Evolutionary conservation across 2,329 filamentous ascomycete genomes (phyloP).

Genomic region (Xylariaceae sp.): DNA sequence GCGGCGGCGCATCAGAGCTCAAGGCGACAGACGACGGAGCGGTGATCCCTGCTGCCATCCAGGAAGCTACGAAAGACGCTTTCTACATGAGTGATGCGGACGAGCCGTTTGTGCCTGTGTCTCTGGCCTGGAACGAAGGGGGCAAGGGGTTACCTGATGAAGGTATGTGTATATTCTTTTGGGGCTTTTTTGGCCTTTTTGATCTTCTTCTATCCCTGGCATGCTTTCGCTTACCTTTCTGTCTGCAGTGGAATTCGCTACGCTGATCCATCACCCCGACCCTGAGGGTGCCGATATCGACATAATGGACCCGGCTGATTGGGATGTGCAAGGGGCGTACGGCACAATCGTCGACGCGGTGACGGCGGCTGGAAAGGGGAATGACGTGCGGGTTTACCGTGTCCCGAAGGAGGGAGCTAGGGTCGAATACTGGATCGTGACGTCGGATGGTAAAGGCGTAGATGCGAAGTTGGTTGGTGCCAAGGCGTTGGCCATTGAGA

Average conservation of each 20-base stretch:
- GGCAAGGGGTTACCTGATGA: constrained; percentile 53
- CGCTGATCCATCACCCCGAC: constrained; percentile 55
- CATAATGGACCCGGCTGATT: constrained; percentile 63
- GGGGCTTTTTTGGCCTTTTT: neutral
- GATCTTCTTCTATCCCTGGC: neutral
- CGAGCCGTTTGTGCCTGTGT: constrained; percentile 76
- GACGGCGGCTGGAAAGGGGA: constrained; percentile 54
- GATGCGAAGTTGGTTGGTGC: constrained; percentile 61
- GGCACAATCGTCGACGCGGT: constrained; percentile 63
- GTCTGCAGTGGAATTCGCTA: constrained; percentile 52
- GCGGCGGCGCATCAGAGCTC: constrained; percentile 36
- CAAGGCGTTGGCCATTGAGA: constrained; percentile 74
- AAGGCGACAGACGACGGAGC: constrained; percentile 50
- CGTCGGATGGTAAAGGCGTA: constrained; percentile 51
- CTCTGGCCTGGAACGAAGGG: constrained; percentile 53
- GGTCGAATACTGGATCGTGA: constrained; percentile 75
- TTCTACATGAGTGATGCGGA: constrained; percentile 79
- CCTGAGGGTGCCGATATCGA: constrained; percentile 53
- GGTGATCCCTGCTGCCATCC: constrained; percentile 55
- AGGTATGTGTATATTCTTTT: constrained; percentile 39
- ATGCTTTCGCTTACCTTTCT: neutral
- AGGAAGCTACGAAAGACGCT: constrained; percentile 45
- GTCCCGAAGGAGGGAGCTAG: constrained; percentile 58
- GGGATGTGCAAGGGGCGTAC: constrained; percentile 70
- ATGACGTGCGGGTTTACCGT: constrained; percentile 69